A percentile compares a stretch with the other conserved stretches of the same genome.
These are phyloP conservation scores for Onygenales sp. DNA, from an alignment of 2,329 filamentous ascomycete species.

Conservation along the genomic window DNA sequence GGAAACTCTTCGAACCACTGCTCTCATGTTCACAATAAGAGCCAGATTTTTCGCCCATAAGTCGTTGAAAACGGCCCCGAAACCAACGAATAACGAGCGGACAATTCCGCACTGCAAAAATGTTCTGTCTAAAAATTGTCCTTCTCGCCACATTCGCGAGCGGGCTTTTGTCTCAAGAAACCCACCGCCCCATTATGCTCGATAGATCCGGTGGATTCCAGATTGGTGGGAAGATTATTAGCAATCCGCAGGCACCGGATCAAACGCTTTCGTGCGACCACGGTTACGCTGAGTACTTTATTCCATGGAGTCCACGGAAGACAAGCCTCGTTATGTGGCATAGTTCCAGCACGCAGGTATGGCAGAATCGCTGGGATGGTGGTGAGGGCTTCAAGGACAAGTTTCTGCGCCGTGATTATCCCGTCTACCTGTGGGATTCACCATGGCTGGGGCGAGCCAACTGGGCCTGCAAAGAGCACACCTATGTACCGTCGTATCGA, in stretches of 20 bases:
- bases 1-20: too few species aligned
- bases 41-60: too few species aligned
- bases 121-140: too few species aligned
- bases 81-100: too few species aligned
- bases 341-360: neutral
- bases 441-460: neutral
- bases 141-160: too few species aligned
- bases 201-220: too few species aligned
- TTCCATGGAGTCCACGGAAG: neutral
- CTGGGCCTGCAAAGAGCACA: neutral
- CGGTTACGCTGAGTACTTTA: neutral
- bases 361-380: neutral
- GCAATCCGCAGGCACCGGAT: neutral
- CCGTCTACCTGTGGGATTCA: neutral
- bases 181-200: too few species aligned
- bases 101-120: too few species aligned
- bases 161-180: too few species aligned
- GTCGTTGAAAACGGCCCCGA: too few species aligned
- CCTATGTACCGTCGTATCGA: neutral
- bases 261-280: neutral
- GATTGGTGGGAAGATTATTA: too few species aligned
- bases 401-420: neutral
- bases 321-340: neutral
- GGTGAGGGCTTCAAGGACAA: neutral
- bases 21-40: too few species aligned